Percentiles rank a stretch among this genome's conserved stretches.
Conservation (phyloP, 2,329 filamentous ascomycete genomes). For the Teratosphaeriaceae sp. region DNA sequence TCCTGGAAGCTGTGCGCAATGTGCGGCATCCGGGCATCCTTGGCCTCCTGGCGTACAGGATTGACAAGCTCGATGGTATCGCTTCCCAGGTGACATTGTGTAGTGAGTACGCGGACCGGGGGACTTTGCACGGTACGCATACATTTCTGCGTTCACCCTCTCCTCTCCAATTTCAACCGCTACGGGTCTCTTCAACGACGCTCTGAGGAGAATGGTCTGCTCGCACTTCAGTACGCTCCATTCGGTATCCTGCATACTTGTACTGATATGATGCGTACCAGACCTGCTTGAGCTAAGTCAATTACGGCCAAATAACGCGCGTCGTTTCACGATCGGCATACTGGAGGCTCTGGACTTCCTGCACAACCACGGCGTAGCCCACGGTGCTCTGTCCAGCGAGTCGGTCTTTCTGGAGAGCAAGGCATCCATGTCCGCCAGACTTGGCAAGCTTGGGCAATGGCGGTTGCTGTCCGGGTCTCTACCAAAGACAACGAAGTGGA, state of each 20-base stretch:
- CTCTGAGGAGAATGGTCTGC: neutral
- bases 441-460: conserved; percentile 31
- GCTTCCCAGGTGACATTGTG: conserved; percentile 21
- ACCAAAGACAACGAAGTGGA: conserved; percentile 17
- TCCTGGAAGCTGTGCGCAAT: conserved; percentile 65
- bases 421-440: conserved; percentile 47
- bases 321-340: conserved; percentile 86
- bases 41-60: conserved; percentile 62
- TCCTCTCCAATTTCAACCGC: neutral
- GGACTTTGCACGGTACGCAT: conserved; percentile 55
- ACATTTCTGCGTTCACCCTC: neutral
- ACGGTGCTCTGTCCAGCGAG: conserved; percentile 36
- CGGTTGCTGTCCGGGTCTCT: conserved; percentile 48
- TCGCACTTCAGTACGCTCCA: no score
- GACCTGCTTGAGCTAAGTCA: conserved; percentile 71
- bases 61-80: conserved; percentile 17
- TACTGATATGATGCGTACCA: neutral
- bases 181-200: neutral
- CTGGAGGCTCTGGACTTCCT: conserved; percentile 83
- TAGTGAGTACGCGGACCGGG: conserved; percentile 34
- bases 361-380: conserved; percentile 75
- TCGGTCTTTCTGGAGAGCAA: conserved; percentile 18
- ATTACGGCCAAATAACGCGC: conserved; percentile 66
- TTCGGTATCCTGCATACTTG: no score
- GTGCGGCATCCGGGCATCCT: conserved; percentile 71